Conservation (phyloP, 176 grass and related monocot genomes). For the Cenchrus purpureus region DNA sequence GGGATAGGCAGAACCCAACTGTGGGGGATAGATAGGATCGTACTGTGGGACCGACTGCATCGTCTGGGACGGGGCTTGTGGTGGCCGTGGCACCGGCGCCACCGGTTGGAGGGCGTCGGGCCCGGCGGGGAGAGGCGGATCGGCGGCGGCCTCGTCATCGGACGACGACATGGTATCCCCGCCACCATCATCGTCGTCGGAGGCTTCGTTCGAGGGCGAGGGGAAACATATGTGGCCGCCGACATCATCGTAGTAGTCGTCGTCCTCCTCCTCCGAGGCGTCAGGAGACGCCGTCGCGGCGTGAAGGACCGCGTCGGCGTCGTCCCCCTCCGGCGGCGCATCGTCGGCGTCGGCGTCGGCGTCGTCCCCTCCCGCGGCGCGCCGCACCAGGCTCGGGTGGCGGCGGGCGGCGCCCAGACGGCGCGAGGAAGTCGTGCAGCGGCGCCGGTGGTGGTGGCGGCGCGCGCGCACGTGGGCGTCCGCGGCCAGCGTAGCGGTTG, state of each 20-base stretch:
- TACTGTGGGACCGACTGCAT: neutral
- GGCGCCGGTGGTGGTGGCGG: conserved; percentile 7
- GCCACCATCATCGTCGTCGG: conserved; percentile 26
- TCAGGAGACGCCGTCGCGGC: neutral
- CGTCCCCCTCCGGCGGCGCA: conserved; percentile 32
- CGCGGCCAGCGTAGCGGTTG: too few species aligned
- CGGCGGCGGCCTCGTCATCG: conserved; percentile 42
- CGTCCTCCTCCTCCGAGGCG: neutral
- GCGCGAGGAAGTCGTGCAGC: conserved; percentile 55
- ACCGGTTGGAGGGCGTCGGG: neutral
- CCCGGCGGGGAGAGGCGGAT: neutral
- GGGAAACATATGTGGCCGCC: conserved; percentile 45
- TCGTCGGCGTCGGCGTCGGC: neutral
- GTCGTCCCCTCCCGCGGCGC: conserved; percentile 41
- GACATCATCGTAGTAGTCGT: neutral
- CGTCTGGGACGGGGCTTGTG: neutral
- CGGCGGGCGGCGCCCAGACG: neutral
- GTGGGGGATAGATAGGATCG: too few species aligned
- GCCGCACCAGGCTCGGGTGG: neutral
- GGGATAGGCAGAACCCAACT: neutral
- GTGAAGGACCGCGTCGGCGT: too few species aligned
- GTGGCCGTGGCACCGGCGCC: neutral
- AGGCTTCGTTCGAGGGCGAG: neutral
- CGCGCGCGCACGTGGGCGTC: too few species aligned
- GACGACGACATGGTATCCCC: conserved; percentile 32